These are phyloP conservation scores for Monosporascus sp. DNA, from an alignment of 2,329 filamentous ascomycete species.

Conservation along the genomic window DNA sequence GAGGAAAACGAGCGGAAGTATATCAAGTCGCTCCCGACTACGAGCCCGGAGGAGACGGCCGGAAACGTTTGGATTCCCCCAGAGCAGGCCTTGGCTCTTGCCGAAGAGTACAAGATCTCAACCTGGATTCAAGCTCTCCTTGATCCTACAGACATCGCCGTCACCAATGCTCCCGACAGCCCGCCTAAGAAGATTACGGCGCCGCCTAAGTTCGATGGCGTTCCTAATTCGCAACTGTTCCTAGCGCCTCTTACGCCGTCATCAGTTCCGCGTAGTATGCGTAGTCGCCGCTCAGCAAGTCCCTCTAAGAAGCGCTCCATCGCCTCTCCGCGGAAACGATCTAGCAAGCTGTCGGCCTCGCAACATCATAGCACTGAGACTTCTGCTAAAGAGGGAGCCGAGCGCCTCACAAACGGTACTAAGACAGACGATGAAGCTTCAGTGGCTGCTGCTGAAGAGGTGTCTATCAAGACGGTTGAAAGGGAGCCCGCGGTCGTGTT, in stretches of 20 bases:
- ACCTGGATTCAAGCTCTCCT: slow-evolving; percentile 91
- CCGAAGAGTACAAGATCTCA: slow-evolving; percentile 79
- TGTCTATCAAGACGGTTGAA: slow-evolving; percentile 43
- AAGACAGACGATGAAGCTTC: slow-evolving; percentile 47
- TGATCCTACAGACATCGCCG: slow-evolving; percentile 73
- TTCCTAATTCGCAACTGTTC: slow-evolving; percentile 39
- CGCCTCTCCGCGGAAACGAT: slow-evolving; percentile 52
- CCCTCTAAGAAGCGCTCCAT: slow-evolving; percentile 49
- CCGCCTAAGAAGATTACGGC: slow-evolving; percentile 72
- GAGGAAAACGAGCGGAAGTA: slow-evolving; percentile 75
- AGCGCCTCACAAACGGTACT: slow-evolving; percentile 27
- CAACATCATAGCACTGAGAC: slow-evolving; percentile 36
- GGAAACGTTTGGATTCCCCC: slow-evolving; percentile 96
- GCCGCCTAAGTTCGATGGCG: slow-evolving; percentile 69
- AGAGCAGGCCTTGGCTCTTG: slow-evolving; percentile 71
- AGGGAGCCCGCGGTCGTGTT: slow-evolving; percentile 45
- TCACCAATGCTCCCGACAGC: slow-evolving; percentile 53
- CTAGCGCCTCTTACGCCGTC: slow-evolving; percentile 47
- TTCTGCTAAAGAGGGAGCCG: slow-evolving; percentile 24
- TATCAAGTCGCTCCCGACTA: slow-evolving; percentile 76
- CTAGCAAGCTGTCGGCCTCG: slow-evolving; percentile 35
- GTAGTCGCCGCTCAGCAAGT: slow-evolving; percentile 53
- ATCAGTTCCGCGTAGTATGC: slow-evolving; percentile 39
- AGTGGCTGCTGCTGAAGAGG: slow-evolving; percentile 29
- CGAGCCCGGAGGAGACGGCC: slow-evolving; percentile 86